These are phyloP conservation scores for Tilletia indica DNA, from an alignment of 1,284 basidiomycete genomes.

Conservation along the genomic window DNA sequence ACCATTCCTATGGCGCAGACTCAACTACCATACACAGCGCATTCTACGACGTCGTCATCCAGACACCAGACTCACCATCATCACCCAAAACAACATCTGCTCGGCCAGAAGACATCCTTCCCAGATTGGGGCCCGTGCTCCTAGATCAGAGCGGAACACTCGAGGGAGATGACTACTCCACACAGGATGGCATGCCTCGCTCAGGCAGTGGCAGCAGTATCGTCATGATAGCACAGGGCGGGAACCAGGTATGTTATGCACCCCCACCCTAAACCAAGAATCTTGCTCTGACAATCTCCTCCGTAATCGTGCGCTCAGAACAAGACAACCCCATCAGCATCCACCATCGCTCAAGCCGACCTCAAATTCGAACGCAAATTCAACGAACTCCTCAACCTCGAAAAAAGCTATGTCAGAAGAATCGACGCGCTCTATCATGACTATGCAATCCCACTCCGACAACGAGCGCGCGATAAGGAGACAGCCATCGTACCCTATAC, in stretches of 20 bases:
- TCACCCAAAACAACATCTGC: not conserved
- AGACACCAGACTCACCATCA: conserved; percentile 3
- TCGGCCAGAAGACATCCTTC: conserved; percentile 23
- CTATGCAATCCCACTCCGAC: conserved; percentile 85
- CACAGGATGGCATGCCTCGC: conserved; percentile 24
- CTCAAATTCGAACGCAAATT: conserved; percentile 33
- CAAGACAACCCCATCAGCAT: not conserved
- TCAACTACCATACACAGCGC: conserved; percentile 11
- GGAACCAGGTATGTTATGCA: not conserved
- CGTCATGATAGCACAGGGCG: conserved; percentile 32
- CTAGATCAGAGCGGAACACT: conserved; percentile 33
- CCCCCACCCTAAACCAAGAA: conserved; percentile 17
- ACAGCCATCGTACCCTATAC: conserved; percentile 83
- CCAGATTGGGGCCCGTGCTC: conserved; percentile 38
- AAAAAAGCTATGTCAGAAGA: conserved; percentile 50
- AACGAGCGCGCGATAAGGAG: conserved; percentile 77
- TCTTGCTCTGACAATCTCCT: not conserved
- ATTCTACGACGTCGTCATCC: conserved; percentile 41
- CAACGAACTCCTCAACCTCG: conserved; percentile 52
- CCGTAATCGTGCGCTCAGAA: not conserved
- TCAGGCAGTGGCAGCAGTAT: conserved; percentile 45
- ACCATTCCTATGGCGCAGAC: conserved; percentile 10
- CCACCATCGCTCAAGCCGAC: conserved; percentile 26
- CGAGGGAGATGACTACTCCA: conserved; percentile 12
- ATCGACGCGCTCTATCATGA: conserved; percentile 44